These are phyloP conservation scores for Sungouiella blattae DNA, from an alignment of 805 yeast species.

Conservation along the genomic window DNA sequence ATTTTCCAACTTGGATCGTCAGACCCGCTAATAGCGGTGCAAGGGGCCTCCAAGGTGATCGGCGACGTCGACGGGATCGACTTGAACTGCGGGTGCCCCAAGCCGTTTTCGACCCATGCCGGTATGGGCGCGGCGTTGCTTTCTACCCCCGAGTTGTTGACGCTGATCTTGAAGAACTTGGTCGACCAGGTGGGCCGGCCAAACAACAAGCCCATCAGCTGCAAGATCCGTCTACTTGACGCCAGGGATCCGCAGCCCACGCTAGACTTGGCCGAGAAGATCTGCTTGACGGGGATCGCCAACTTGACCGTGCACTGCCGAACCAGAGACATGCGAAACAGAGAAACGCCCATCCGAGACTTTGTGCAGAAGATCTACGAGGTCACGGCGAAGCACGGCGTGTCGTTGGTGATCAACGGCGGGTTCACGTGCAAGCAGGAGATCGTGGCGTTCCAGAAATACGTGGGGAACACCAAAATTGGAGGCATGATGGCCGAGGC, in stretches of 20 bases:
- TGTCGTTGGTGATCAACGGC: conserved; percentile 82
- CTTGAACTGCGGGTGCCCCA: conserved; percentile 95
- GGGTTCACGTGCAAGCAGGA: conserved; percentile 57
- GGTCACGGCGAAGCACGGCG: conserved; percentile 57
- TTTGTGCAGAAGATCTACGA: conserved; percentile 60
- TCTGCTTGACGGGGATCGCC: conserved; percentile 70
- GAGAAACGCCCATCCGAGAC: conserved; percentile 76
- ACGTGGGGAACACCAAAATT: conserved; percentile 50
- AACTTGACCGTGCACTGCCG: conserved; percentile 92
- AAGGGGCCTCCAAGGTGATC: conserved; percentile 80
- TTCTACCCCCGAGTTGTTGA: conserved; percentile 74
- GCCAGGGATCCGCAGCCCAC: conserved; percentile 52
- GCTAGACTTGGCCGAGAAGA: conserved; percentile 48
- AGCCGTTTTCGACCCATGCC: conserved; percentile 87
- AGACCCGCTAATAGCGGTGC: conserved; percentile 76
- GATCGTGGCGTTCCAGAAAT: conserved; percentile 45
- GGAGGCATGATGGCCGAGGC: conserved; percentile 94
- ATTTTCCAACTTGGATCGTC: conserved; percentile 93
- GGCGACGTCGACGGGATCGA: conserved; percentile 90
- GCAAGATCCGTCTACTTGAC: conserved; percentile 80
- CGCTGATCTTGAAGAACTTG: conserved; percentile 60
- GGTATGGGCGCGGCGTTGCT: conserved; percentile 98
- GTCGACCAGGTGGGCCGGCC: conserved; percentile 83
- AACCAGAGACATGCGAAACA: conserved; percentile 80
- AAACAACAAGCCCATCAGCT: conserved; percentile 75